Base-by-base conservation (phyloP, 1,284 basidiomycete species). In the Somion occarium region DNA sequence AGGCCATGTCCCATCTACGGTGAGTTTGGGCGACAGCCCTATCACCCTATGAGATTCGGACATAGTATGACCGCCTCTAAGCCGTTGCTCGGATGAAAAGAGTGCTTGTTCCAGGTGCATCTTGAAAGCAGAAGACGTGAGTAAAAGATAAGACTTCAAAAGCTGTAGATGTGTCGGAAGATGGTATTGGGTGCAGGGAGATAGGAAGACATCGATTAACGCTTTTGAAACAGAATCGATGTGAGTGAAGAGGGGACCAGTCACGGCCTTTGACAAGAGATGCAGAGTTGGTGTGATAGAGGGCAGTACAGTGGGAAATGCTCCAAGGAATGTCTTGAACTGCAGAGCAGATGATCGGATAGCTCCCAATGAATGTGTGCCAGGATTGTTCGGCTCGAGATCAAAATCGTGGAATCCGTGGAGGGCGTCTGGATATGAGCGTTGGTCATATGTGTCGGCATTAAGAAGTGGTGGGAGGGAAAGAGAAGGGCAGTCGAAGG, bases 1-100 rank as follows among this genome's bases (percentile, higher is more conserved):
- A 0, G 92, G 91, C 91, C 91, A 95, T 3, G 74, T 79, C 45
- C 80, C 79, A 41, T 84, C 72, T 47, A 85, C 83, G 46, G 85
- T 79, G 30, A 94, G 67, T 2, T 81, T 79, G 0, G 83, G 72
- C 1, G 88, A 84, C 2, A 94, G 69, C 1, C 91, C 92, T 3
- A 93, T 78, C 0, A 84, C 80, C 82, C 85, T 86, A 20, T 72
- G 71, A 3, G n/a, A 20, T 3, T 30, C 37, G 2, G 25, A 19
- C n/a, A 48, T 24, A n/a, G n/a, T 13, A 48, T 20, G 15, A 37
- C 41, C 18, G 23, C 49, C 15, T 25, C 20, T 5, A 37, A 43
- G 53, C 58, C 19, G 57, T 60, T 18, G 53, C 72, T 74, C 72
- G 54, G 88, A 84, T 0, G 83, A 83, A 62, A 91, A 89, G 11